phyloP scores from a whole-genome alignment of 176 grass and related monocot genomes.

The Tillandsia leiboldiana region DNA sequence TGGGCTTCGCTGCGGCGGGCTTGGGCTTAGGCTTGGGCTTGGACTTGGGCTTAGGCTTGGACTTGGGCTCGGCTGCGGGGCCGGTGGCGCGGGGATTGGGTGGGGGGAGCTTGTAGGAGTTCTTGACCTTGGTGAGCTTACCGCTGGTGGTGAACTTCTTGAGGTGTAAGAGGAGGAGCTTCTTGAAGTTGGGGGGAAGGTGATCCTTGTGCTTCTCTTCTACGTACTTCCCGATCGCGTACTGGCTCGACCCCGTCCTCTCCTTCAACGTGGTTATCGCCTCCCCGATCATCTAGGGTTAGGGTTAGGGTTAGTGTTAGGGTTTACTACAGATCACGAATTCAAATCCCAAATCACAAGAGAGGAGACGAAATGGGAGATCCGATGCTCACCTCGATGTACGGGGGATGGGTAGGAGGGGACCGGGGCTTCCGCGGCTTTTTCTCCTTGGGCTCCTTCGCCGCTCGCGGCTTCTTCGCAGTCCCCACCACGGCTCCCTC shows the following conservation, averaged over 20 bases:
- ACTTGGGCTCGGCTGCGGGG: background rate
- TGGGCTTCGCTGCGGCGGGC: slow-evolving; percentile 2
- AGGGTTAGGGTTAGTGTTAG: background rate
- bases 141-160: slow-evolving; percentile 49
- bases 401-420: slow-evolving; percentile 43
- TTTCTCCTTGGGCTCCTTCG: slow-evolving; percentile 48
- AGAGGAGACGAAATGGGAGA: background rate
- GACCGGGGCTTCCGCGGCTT: slow-evolving; percentile 24
- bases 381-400: slow-evolving; percentile 39
- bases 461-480: slow-evolving; percentile 27
- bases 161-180: slow-evolving; percentile 37
- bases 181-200: slow-evolving; percentile 52
- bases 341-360: background rate
- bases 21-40: slow-evolving; percentile 22
- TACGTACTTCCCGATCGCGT: slow-evolving; percentile 60
- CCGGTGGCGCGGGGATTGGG: background rate
- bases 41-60: background rate
- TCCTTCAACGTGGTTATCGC: slow-evolving; percentile 75
- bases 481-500: slow-evolving; percentile 13
- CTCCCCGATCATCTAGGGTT: slow-evolving; percentile 58
- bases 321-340: background rate
- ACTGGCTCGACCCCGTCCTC: slow-evolving; percentile 61
- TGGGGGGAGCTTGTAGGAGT: slow-evolving; percentile 57
- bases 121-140: slow-evolving; percentile 62
- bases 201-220: slow-evolving; percentile 53